Evolutionary conservation across 2,329 filamentous ascomycete species (phyloP).

Genomic region (Talaromyces amestolkiae): DNA sequence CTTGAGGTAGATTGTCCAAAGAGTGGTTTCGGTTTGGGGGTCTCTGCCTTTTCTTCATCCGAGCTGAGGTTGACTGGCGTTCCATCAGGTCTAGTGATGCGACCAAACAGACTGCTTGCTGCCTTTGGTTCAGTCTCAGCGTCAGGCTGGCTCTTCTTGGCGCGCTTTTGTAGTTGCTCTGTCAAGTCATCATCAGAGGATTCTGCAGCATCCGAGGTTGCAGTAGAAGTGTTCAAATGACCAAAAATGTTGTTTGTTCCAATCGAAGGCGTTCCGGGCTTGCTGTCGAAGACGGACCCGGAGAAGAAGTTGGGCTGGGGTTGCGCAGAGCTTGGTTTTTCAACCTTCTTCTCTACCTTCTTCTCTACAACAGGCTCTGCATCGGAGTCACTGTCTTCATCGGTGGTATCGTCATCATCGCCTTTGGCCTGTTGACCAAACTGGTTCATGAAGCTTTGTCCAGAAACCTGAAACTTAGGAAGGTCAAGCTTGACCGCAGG

Average conservation of each 20-base stretch:
- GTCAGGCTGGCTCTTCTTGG: constrained; percentile 3
- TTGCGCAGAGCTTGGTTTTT: neutral
- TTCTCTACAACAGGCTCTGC: constrained; percentile 35
- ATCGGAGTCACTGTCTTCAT: constrained; percentile 27
- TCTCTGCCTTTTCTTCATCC: constrained; percentile 15
- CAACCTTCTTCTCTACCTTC: constrained; percentile 12
- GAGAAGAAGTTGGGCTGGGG: neutral
- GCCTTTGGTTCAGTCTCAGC: constrained; percentile 1
- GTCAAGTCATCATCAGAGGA: constrained; percentile 17
- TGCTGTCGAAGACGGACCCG: constrained; percentile 16
- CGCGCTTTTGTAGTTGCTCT: constrained; percentile 10
- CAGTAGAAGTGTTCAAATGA: constrained; percentile 15
- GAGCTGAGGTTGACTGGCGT: constrained; percentile 19
- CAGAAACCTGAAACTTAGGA: constrained; percentile 16
- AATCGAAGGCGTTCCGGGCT: constrained; percentile 11
- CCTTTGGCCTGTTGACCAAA: constrained; percentile 19
- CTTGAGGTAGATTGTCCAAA: constrained; percentile 14
- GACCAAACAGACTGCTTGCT: constrained; percentile 13
- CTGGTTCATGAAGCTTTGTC: constrained; percentile 14
- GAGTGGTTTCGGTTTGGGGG: constrained; percentile 8
- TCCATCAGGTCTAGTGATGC: constrained; percentile 15
- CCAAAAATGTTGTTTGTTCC: constrained; percentile 17
- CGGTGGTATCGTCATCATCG: constrained; percentile 15
- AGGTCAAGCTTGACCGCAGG: constrained; percentile 13
- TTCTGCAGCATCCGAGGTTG: constrained; percentile 15